Evolutionary conservation across 78 protist species (phyloP), one percentile per base, ranked within the genome.

Genomic region (Dictyostelium firmibasis): DNA sequence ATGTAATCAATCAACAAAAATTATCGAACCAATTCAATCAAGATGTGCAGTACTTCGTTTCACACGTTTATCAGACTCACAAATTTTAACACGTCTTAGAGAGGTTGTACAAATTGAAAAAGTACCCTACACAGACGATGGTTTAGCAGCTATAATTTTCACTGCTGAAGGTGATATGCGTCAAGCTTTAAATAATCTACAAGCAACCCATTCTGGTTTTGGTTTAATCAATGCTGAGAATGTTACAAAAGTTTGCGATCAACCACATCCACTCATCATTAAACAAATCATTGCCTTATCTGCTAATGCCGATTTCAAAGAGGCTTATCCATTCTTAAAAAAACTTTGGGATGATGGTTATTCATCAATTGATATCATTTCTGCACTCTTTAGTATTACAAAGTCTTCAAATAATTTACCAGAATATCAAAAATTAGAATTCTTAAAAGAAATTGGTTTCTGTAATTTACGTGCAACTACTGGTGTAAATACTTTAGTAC

Each of bases 21-120:
- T 99, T 85, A 99, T 99, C 53, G 99, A 98, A 33, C 99, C 99
- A 2, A 84, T 99, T 16, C 94, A 99, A 27, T 97, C 99, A 8
- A 96, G 99, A 20, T 99, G 99, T 85, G 99, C 99, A 53, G 99
- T 99, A 78, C 97, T 99, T 50, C 97, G 99, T 13, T 99, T 98
- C 92, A 97, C 96, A 84, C 96, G 99, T 11, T 67, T 99, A 25
- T 25, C 93, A 0, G 60, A 25, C 25, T 84, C 47, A 11, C 96
- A 92, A 83, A 41, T 92, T 13, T 69, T 75, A 20, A 67, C 84
- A 33, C 96, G 96, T 77, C 20, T 92, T 4, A 84, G 20, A 35
- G 85, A 92, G 27, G 96, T 92, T 33, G 50, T 83, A n/a, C 38
- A 4, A 10, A 35, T 27, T 10, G 98, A 97, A 50, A 47, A 47